phyloP scores from a whole-genome alignment of 495 filamentous ascomycete species.

The Cercophora sp. region DNA sequence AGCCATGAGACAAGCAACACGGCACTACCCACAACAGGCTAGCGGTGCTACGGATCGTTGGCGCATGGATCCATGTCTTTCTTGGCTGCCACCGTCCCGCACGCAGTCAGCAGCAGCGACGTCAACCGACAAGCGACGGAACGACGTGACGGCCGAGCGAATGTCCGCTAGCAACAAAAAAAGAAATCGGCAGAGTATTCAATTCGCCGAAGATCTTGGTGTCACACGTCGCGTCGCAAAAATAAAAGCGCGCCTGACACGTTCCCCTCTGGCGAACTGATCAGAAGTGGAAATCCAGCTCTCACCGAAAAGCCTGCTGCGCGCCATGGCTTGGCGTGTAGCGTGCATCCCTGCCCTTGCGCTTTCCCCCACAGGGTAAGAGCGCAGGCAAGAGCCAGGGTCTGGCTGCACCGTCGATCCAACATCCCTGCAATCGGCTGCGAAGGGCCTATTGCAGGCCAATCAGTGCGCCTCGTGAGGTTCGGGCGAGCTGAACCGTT shows the following conservation, averaged over 20 bases:
- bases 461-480: slow-evolving; percentile 7
- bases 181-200: too few species aligned
- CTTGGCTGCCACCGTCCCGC: neutral
- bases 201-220: neutral
- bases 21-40: slow-evolving; percentile 16
- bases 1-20: slow-evolving; percentile 21
- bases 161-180: too few species aligned
- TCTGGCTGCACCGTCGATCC: slow-evolving; percentile 1
- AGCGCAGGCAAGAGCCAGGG: neutral
- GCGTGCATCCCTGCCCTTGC: neutral
- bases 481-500: slow-evolving; percentile 19
- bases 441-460: slow-evolving; percentile 10
- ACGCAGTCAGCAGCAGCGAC: neutral
- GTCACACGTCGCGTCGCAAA: too few species aligned
- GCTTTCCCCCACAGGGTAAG: neutral
- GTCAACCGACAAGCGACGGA: too few species aligned
- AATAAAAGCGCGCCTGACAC: too few species aligned
- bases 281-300: too few species aligned
- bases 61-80: neutral
- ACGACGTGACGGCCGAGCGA: too few species aligned
- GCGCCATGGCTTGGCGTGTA: neutral
- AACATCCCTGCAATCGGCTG: neutral
- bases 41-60: slow-evolving; percentile 2
- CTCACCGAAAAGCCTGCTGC: neutral
- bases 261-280: too few species aligned